phyloP scores from a whole-genome alignment of 2,329 filamentous ascomycete species.

The Penicillium sp. region DNA sequence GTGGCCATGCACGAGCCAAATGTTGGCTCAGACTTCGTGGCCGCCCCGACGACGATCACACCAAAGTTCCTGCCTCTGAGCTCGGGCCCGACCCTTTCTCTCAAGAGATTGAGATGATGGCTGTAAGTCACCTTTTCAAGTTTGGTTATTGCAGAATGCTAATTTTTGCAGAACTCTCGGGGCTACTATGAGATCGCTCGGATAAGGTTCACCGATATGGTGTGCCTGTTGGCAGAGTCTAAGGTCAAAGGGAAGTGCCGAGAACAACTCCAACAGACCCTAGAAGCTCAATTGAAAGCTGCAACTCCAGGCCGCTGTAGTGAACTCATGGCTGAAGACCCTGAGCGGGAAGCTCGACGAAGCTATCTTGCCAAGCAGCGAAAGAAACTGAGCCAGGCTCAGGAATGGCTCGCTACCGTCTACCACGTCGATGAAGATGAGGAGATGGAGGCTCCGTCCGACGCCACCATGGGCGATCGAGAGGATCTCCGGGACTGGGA shows the following conservation, averaged over 20 bases:
- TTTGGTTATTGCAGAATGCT: constrained; percentile 7
- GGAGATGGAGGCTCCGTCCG: neutral
- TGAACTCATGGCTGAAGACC: constrained; percentile 40
- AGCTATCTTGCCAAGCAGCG: constrained; percentile 31
- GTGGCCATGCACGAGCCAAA: constrained; percentile 18
- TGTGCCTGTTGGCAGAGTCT: constrained; percentile 38
- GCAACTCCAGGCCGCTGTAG: constrained; percentile 35
- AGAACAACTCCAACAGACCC: constrained; percentile 28
- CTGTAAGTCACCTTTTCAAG: constrained; percentile 29
- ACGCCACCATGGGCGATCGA: neutral
- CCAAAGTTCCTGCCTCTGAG: constrained; percentile 20
- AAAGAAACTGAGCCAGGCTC: constrained; percentile 35
- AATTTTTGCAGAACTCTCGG: constrained; percentile 29
- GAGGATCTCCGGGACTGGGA: neutral
- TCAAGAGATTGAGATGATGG: constrained; percentile 44
- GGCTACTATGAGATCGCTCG: constrained; percentile 44
- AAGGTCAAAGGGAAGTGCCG: constrained; percentile 39
- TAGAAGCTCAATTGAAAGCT: constrained; percentile 30
- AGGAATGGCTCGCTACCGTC: constrained; percentile 29
- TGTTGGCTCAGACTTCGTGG: constrained; percentile 14
- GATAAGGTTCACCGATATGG: constrained; percentile 38
- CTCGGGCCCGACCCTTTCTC: constrained; percentile 35
- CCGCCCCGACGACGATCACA: constrained; percentile 11
- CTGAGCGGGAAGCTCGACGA: constrained; percentile 34
- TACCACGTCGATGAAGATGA: neutral